These are phyloP conservation scores for Taiozyma sp. DNA, from an alignment of 1,139 yeast genomes.

Conservation along the genomic window DNA sequence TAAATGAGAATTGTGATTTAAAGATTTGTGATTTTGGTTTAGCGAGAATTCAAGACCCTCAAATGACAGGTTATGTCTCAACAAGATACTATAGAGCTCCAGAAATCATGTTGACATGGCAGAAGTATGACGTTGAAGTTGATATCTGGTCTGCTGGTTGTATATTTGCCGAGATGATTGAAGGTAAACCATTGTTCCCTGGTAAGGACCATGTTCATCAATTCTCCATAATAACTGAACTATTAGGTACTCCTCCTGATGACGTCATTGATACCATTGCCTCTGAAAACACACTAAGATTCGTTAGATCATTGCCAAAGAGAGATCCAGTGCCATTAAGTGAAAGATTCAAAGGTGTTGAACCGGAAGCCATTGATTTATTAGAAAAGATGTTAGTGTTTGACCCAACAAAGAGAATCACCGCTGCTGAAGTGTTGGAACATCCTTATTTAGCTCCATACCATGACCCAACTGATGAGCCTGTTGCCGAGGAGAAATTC, in stretches of 20 bases:
- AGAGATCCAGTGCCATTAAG: conserved; percentile 86
- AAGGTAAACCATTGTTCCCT: conserved; percentile 97
- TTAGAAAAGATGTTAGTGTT: conserved; percentile 87
- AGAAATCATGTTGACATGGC: conserved; percentile 99
- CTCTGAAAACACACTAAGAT: conserved; percentile 88
- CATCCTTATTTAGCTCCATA: conserved; percentile 96
- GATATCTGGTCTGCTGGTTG: conserved; percentile 99
- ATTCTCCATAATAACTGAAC: conserved; percentile 92
- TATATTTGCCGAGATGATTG: conserved; percentile 97
- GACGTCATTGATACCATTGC: conserved; percentile 96
- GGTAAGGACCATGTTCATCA: conserved; percentile 99
- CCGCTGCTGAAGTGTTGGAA: conserved; percentile 83
- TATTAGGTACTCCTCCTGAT: conserved; percentile 92
- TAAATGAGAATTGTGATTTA: conserved; percentile 93
- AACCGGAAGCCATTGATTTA: conserved; percentile 87
- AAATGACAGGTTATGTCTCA: conserved; percentile 98
- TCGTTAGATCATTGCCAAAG: conserved; percentile 90
- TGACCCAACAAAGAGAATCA: conserved; percentile 90
- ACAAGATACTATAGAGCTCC: conserved; percentile 98
- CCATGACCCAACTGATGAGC: conserved; percentile 98
- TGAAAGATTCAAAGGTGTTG: conserved; percentile 80
- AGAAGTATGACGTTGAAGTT: conserved; percentile 96
- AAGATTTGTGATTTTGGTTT: conserved; percentile 96
- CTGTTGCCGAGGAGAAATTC: conserved; percentile 85
- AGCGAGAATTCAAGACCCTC: conserved; percentile 96